These are phyloP conservation scores for Prosopis cineraria DNA, from an alignment of 306 rosid genomes.

Conservation along the genomic window DNA sequence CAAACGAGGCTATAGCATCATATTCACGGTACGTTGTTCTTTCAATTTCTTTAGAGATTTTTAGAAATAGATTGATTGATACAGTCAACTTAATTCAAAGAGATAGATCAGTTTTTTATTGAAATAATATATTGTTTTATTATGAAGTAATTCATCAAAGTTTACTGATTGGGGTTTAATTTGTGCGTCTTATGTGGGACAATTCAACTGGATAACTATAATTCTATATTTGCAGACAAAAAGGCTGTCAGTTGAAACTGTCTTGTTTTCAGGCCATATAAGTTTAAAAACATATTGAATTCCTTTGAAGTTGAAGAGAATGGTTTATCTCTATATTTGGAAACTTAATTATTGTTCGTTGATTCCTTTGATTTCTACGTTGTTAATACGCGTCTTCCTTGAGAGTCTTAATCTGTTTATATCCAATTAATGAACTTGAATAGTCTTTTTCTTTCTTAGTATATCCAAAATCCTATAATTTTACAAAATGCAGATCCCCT, in stretches of 20 bases:
- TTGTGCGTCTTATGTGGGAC: not conserved
- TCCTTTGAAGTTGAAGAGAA: not conserved
- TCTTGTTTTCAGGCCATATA: no score
- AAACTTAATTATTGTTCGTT: not conserved
- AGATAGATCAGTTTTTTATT: not conserved
- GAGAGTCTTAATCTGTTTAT: not conserved
- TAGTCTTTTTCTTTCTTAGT: not conserved
- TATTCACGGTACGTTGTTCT: slow-evolving; percentile 56
- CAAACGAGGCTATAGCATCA: slow-evolving; percentile 69
- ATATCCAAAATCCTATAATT: no score
- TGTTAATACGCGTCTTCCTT: not conserved
- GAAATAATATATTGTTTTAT: not conserved
- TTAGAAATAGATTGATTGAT: not conserved
- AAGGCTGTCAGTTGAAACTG: not conserved
- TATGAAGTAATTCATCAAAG: not conserved
- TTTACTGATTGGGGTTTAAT: not conserved
- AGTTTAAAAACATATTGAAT: not conserved
- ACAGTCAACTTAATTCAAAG: not conserved
- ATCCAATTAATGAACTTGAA: not conserved
- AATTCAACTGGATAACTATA: not conserved
- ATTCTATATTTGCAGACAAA: not conserved
- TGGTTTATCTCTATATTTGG: not conserved
- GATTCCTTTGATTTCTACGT: not conserved
- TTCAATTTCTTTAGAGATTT: not conserved
- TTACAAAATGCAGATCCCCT: no score